Base-by-base conservation (phyloP, 305 asterid genomes). In the Ajuga reptans region DNA sequence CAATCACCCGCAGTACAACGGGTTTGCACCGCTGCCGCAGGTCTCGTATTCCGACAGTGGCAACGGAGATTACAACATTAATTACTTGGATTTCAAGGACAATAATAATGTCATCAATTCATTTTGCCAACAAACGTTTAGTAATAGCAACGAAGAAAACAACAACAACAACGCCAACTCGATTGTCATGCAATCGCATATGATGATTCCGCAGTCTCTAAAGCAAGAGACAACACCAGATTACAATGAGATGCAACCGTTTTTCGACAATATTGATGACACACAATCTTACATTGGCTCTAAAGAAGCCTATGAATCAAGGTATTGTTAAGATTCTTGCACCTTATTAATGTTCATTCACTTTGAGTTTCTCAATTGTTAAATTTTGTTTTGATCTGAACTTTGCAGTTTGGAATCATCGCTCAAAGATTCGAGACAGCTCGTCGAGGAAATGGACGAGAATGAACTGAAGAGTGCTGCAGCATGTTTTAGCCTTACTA, bases 401-500 rank as follows among this genome's bases (percentile, higher is more conserved):
- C 53, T 12, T 0, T 65, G 85, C 88, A 86, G 97, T 74, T 78
- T 92, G 63, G 95, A 88, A 72, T 88, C 95, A 42, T 69, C 97
- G 43, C 9, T 81, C 61, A 85, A 83, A 58, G 91, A 85, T 69
- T 72, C 85, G 2, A 82, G 85, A 72, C 88, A 85, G 24, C 72
- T 82, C 10, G 75, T 84, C 17, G 89, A 86, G 77, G 86, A 82
- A 74, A 87, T 84, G 66, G 87, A 79, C 45, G 95, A 81, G 73
- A 85, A 88, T 72, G 95, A 90, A 68, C 71, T 90, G 42, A 90
- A 83, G 87, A 86, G 80, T 56, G 91, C 89, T 42, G 97, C 96
- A 45, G 86, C 92, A 61, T 83, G 87, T 73, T 88, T 88, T 81
- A 88, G 87, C 80, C 91, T 90, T 66, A 88, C 94, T 64, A 85